Conservation (phyloP, 2,329 filamentous ascomycete species). For the Phialophora verrucosa region DNA sequence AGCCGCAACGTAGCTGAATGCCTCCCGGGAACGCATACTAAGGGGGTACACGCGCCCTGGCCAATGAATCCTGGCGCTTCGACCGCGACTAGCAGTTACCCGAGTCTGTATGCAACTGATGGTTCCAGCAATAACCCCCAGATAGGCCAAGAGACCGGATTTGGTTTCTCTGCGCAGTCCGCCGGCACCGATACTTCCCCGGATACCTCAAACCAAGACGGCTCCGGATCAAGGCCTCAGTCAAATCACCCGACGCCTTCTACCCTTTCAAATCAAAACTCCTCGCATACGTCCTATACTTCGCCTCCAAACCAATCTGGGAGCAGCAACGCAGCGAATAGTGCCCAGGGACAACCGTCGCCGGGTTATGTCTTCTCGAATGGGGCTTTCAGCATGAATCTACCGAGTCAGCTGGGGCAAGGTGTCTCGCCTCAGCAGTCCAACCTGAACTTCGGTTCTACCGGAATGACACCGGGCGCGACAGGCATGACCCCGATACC, state of each 20-base stretch:
- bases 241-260: slow-evolving; percentile 37
- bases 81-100: slow-evolving; percentile 15
- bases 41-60: slow-evolving; percentile 15
- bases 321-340: slow-evolving; percentile 21
- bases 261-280: slow-evolving; percentile 29
- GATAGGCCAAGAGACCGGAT: slow-evolving; percentile 21
- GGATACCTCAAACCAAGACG: slow-evolving; percentile 26
- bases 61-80: neutral
- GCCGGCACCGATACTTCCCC: slow-evolving; percentile 32
- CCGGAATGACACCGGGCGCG: slow-evolving; percentile 35
- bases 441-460: slow-evolving; percentile 21
- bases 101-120: slow-evolving; percentile 26
- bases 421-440: slow-evolving; percentile 10
- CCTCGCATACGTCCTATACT: slow-evolving; percentile 35
- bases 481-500: slow-evolving; percentile 36
- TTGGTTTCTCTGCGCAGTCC: slow-evolving; percentile 22
- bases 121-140: slow-evolving; percentile 12
- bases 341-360: slow-evolving; percentile 19
- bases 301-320: slow-evolving; percentile 32
- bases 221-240: slow-evolving; percentile 31
- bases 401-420: slow-evolving; percentile 7
- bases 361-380: slow-evolving; percentile 21
- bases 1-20: slow-evolving; percentile 1
- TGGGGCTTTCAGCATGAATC: slow-evolving; percentile 13
- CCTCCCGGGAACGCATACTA: neutral